Evolutionary conservation across 2,329 filamentous ascomycete species (phyloP).

Genomic region (Trichoderma semiorbis): DNA sequence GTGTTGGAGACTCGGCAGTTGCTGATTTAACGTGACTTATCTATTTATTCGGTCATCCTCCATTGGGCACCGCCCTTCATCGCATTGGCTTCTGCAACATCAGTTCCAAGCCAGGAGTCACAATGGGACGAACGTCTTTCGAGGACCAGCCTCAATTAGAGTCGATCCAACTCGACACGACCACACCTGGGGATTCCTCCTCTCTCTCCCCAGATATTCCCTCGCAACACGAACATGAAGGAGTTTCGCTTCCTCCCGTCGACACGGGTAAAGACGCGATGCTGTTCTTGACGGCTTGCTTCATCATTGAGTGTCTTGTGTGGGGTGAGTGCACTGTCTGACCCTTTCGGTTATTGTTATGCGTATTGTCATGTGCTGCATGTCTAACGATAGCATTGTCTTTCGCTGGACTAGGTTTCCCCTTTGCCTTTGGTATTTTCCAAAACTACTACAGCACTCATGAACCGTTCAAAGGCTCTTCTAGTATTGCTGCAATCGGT

Average conservation of each 20-base stretch:
- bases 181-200: neutral
- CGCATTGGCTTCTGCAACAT: neutral
- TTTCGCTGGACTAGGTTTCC: conserved; percentile 47
- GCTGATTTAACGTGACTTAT: neutral
- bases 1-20: neutral
- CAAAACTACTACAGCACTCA: conserved; percentile 60
- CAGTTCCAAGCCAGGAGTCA: neutral
- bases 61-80: neutral
- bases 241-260: conserved; percentile 29
- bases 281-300: conserved; percentile 33
- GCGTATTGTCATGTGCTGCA: neutral
- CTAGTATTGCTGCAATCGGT: conserved; percentile 56
- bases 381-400: neutral
- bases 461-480: conserved; percentile 49
- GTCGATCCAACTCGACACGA: conserved; percentile 4
- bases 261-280: conserved; percentile 35
- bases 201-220: neutral
- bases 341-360: neutral
- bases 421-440: conserved; percentile 63
- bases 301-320: conserved; percentile 33
- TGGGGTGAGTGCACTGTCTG: conserved; percentile 28
- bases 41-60: neutral
- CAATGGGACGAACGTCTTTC: neutral
- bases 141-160: neutral
- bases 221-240: conserved; percentile 19